Conservation (phyloP, 2,329 filamentous ascomycete species). For the Setomelanomma holmii region DNA sequence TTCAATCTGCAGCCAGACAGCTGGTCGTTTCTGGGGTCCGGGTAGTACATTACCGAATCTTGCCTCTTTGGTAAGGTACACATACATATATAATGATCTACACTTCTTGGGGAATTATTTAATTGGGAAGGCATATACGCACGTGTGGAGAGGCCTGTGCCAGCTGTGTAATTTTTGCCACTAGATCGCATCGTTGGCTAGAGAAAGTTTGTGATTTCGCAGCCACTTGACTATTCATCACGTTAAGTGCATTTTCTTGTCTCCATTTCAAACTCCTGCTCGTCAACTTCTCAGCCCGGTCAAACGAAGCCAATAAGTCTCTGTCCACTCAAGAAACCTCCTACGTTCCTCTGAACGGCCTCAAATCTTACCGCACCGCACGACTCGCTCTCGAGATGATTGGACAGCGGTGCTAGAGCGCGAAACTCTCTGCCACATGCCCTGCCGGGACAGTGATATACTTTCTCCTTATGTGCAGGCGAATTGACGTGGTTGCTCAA, state of each 20-base stretch:
- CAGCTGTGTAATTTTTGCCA: no score
- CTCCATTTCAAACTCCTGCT: not conserved
- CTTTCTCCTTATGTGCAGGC: constrained; percentile 56
- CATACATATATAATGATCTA: no score
- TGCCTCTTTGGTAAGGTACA: no score
- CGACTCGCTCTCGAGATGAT: constrained; percentile 56
- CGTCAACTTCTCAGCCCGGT: not conserved
- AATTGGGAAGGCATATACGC: no score
- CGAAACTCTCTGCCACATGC: constrained; percentile 51
- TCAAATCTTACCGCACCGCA: constrained; percentile 53
- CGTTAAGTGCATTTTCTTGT: not conserved
- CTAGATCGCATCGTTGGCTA: no score
- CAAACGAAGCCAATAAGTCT: not conserved
- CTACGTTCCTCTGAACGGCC: constrained; percentile 27
- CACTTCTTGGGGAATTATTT: no score
- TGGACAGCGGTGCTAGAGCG: constrained; percentile 51
- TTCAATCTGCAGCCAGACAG: not conserved
- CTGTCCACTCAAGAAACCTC: not conserved
- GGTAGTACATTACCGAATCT: no score
- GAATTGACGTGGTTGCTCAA: constrained; percentile 65
- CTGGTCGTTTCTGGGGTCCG: not conserved
- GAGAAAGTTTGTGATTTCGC: no score
- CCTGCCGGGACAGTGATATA: constrained; percentile 56
- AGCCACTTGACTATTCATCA: not conserved
- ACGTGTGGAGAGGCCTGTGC: no score